A percentile compares a stretch with the other conserved stretches of the same genome.
Evolutionary conservation across 345 rosid species (phyloP).

Genomic region (Geranium rotundifolium): DNA sequence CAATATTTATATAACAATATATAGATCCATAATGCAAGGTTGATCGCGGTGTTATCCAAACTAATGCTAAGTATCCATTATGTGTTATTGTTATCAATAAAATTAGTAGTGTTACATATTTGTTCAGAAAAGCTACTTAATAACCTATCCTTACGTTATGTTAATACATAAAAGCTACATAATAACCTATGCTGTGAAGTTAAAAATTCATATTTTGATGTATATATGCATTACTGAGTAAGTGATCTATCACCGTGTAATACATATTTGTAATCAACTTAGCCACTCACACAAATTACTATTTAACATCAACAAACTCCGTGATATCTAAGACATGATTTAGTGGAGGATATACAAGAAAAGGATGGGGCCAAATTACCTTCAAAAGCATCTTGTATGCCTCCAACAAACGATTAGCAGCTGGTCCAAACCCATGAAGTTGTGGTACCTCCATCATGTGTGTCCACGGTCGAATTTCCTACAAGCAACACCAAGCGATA

Average conservation of each 20-base stretch:
- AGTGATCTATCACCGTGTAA: too few species aligned
- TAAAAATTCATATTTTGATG: too few species aligned
- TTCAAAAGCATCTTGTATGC: conserved; percentile 96
- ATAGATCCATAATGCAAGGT: background rate
- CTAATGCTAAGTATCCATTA: background rate
- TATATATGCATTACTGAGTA: too few species aligned
- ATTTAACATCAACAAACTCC: background rate
- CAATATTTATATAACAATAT: background rate
- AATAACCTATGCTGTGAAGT: too few species aligned
- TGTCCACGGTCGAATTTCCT: conserved; percentile 99
- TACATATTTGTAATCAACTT: too few species aligned
- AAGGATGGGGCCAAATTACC: conserved; percentile 25
- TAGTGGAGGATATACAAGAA: background rate
- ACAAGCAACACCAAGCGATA: conserved; percentile 6
- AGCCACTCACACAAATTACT: too few species aligned
- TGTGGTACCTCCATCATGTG: conserved; percentile 99
- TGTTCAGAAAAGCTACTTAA: too few species aligned
- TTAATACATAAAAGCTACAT: too few species aligned
- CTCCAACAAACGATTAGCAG: conserved; percentile 91
- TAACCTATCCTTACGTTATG: too few species aligned
- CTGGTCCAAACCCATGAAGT: conserved; percentile 97
- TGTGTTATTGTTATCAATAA: too few species aligned
- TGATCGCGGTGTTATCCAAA: background rate
- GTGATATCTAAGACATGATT: background rate
- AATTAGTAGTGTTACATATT: too few species aligned